Evolutionary conservation across 345 rosid species (phyloP), one percentile per base, ranked within the genome.

Genomic region (Eucalyptus virginea): DNA sequence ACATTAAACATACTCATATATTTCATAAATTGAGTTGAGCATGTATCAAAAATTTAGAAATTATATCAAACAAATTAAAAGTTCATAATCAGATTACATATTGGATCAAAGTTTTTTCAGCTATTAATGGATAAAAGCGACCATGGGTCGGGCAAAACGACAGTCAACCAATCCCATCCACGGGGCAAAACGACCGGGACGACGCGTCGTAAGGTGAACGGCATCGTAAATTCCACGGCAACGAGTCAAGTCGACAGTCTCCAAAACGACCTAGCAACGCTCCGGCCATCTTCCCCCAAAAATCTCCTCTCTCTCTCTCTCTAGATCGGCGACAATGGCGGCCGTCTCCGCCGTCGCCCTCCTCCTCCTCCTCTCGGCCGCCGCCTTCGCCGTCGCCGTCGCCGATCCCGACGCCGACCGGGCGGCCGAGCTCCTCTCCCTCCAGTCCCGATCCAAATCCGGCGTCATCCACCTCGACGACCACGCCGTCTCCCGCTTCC

Each of bases 381-480:
- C 89, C 23, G 51, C 90, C 45, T 34, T 65, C 52, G 87, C 94
- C 5, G 92, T 86, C 58, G 87, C 94, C 6, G 92, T 86, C 58
- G 87, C 94, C 6, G 93, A 91, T 44, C 88, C 94, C 10, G 92
- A 92, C 87, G 88, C 94, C 13, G 96, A 97, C n/a, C 95, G 93
- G 3, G 90, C 93, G 14, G 85, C 90, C 86, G 98, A 96, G 85
- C 98, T 97, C 48, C 91, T 92, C 45, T 87, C 91, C 30, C 99
- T 96, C 86, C 98, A 96, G 90, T 95, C 98, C 80, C 90, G 89
- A 52, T 91, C 97, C 9, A 90, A 92, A 88, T 90, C 96, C 24
- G 99, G 98, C 88, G 91, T 98, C 69, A 95, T 98, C 94, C 99
- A 90, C 91, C 91, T 97, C 86, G 93, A 96, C 91, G 98, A 98